Percentiles rank a stretch among this genome's conserved stretches.
Conservation (phyloP, 2,329 filamentous ascomycete species). For the Colletotrichum costaricense region DNA sequence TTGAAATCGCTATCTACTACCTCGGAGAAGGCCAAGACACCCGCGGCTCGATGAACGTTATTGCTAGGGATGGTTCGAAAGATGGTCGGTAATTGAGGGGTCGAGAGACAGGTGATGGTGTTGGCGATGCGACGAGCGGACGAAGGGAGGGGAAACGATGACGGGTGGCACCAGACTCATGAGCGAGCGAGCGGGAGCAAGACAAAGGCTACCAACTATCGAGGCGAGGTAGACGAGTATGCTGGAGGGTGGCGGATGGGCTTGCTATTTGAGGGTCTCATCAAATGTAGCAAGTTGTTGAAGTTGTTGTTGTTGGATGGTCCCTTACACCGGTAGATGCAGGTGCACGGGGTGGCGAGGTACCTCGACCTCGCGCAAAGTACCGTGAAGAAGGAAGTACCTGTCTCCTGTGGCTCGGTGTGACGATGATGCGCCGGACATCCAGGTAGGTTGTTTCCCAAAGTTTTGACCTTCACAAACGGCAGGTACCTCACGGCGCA, state of each 20-base stretch:
- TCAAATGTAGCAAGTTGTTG: not conserved
- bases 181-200: not conserved
- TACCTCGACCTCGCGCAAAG: not conserved
- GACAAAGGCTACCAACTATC: not conserved
- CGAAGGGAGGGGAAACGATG: not conserved
- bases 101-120: not conserved
- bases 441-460: not conserved
- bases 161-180: not conserved
- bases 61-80: slow-evolving; percentile 21
- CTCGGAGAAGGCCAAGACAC: slow-evolving; percentile 12
- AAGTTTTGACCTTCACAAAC: not conserved
- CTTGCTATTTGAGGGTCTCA: not conserved
- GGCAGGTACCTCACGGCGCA: not conserved
- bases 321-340: not conserved
- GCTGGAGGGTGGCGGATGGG: not conserved
- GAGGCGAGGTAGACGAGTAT: not conserved
- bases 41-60: slow-evolving; percentile 24
- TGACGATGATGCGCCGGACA: not conserved
- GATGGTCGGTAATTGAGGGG: not conserved
- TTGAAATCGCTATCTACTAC: slow-evolving; percentile 6
- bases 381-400: not conserved
- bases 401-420: not conserved
- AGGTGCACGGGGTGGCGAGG: not conserved
- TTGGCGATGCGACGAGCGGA: not conserved
- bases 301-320: not conserved